Evolutionary conservation across 2,329 filamentous ascomycete genomes (phyloP).

Genomic region (Leptographium radiaticola): DNA sequence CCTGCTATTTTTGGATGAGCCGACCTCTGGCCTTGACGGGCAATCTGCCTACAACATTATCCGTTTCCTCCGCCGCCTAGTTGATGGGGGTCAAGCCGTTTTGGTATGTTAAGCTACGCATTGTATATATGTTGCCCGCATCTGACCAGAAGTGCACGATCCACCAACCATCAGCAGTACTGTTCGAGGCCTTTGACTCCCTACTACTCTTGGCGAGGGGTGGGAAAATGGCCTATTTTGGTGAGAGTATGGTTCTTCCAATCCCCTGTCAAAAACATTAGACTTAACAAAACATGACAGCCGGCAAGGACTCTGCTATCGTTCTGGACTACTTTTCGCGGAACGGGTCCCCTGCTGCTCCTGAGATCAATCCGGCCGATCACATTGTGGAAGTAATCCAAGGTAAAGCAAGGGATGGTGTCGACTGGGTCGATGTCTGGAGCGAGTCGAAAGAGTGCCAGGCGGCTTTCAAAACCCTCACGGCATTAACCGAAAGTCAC

Average conservation of each 20-base stretch:
- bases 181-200: constrained; percentile 55
- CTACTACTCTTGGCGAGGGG: constrained; percentile 50
- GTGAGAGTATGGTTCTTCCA: constrained; percentile 16
- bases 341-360: constrained; percentile 49
- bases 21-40: constrained; percentile 53
- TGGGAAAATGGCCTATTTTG: constrained; percentile 55
- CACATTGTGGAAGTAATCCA: constrained; percentile 53
- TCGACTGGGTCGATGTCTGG: constrained; percentile 26
- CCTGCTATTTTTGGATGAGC: constrained; percentile 48
- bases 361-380: constrained; percentile 58
- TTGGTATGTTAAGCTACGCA: constrained; percentile 18
- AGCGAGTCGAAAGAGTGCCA: constrained; percentile 22
- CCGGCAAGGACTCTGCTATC: constrained; percentile 32
- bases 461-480: constrained; percentile 51
- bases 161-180: constrained; percentile 53
- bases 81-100: constrained; percentile 52
- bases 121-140: background rate
- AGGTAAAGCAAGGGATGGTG: constrained; percentile 13
- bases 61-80: constrained; percentile 52
- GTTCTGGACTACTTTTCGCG: constrained; percentile 52
- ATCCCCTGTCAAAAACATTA: background rate
- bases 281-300: background rate
- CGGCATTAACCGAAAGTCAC: background rate
- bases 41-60: constrained; percentile 54
- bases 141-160: constrained; percentile 39